Evolutionary conservation across 805 yeast species (phyloP), one percentile per base, ranked within the genome.

Genomic region (Cyberlindnera suaveolens): DNA sequence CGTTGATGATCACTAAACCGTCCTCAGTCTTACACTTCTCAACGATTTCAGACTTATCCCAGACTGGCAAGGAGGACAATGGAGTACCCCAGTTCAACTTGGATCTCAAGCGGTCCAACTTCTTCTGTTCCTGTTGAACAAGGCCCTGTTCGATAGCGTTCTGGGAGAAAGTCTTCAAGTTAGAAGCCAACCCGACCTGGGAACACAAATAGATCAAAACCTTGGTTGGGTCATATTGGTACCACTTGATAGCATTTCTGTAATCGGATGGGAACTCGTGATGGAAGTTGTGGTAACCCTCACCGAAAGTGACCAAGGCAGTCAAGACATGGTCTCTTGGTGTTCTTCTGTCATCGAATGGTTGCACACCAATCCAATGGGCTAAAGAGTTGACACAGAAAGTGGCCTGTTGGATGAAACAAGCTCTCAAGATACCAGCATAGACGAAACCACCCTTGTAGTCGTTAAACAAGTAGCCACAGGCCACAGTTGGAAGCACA

Each of bases 251-350:
- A 31, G 93, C 93, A 61, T 85, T 85, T 75, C 95, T 78, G 75
- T 85, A 85, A 67, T 85, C 95, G 16, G 86, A 76, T 56, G 95
- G 93, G 75, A 85, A 85, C 70, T 85, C 95, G 63, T 85, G 95
- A 65, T 85, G 95, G 79, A 85, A 85, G 67, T 85, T 85, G 60
- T 85, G 93, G 72, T 85, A 84, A 50, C 95, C 95, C 67, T 85
- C 95, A 65, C 95, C 95, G 58, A 85, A 84, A 0, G 95, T 85
- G 46, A 84, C 88, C 46, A 85, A 67, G 5, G 93, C 93, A 40
- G 93, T 84, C 49, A 85, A 57, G 60, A 79, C 76, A 64, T 84
- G 89, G 65, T 85, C 91, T 67, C 93, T 75, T 53, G 93, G 93
- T 30, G 91, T 83, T 75, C 90, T 80, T 67, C 85, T 77, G 62